Base-by-base conservation (phyloP, 441 rosid species). In the Adansonia rubrostipa region DNA sequence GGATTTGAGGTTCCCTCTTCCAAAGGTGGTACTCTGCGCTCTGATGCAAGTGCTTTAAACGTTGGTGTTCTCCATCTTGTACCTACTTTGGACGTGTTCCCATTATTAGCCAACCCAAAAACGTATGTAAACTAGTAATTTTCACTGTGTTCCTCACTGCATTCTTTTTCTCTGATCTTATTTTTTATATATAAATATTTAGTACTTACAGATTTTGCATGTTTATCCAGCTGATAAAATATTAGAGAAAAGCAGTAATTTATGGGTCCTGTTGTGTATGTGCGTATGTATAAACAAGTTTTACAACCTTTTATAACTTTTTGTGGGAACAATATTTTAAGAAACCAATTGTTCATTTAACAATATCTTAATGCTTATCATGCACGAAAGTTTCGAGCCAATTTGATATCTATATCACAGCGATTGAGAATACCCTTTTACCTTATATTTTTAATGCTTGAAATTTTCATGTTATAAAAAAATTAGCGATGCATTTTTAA, bases 1-100 rank as follows among this genome's bases (percentile, higher is more conserved):
- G 99, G 98, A 70, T 96, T 96, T 86, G 99, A 96, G 70, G 98
- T 94, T 86, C 99, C 99, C 56, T 93, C 92, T 70, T 93, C 99
- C 57, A 94, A 88, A 87, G 99, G 98, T 60, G 85, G 93, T 74
- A 90, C 91, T 81, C 77, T 96, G 82, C 97, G 98, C 72, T 89
- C 98, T 80, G 98, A 96, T 84, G 98, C 99, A 33, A 96, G 98
- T 81, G 95, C 98, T 64, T 85, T 96, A 83, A 94, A 96, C 36
- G 79, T 96, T 71, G 99, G 98, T 51, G 98, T 96, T 85, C 98
- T 96, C 61, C 99, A 96, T 89, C 95, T 96, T 78, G 97, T 92
- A 62, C 99, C 99, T 15, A 88, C 96, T 77, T 82, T 96, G 87
- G 99, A 96, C 78, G 98, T 92, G 80, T 96, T 96, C 78, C 97